phyloP scores from a whole-genome alignment of 2,329 filamentous ascomycete species.

The Fusarium sp. region DNA sequence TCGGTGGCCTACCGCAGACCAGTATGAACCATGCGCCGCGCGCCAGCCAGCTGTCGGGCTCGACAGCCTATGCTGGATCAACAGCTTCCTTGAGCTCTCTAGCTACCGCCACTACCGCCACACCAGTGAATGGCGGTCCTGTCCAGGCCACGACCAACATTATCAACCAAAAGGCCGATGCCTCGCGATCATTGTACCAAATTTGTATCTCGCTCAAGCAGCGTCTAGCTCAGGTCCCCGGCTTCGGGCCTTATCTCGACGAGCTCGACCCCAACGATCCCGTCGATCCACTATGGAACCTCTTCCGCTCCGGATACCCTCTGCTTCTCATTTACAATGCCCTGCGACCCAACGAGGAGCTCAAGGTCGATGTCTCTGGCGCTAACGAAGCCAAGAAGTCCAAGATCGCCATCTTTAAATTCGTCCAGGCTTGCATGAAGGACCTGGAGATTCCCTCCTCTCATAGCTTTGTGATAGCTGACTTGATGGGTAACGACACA shows the following conservation, averaged over 20 bases:
- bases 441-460: slow-evolving; percentile 82
- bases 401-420: slow-evolving; percentile 91
- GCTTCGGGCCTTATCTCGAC: slow-evolving; percentile 79
- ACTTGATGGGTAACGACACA: slow-evolving; percentile 93
- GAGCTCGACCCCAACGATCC: slow-evolving; percentile 79
- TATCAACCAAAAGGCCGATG: slow-evolving; percentile 92
- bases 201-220: slow-evolving; percentile 89
- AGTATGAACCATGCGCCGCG: slow-evolving; percentile 66
- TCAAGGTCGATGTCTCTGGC: slow-evolving; percentile 73
- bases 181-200: slow-evolving; percentile 91
- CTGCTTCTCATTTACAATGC: slow-evolving; percentile 91
- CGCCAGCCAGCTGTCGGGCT: slow-evolving; percentile 71
- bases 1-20: slow-evolving; percentile 57
- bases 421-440: slow-evolving; percentile 87
- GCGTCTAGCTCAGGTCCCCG: slow-evolving; percentile 84
- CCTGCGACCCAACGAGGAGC: slow-evolving; percentile 74
- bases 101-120: slow-evolving; percentile 56
- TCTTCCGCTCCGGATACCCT: slow-evolving; percentile 84
- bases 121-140: slow-evolving; percentile 64
- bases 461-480: slow-evolving; percentile 91
- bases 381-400: slow-evolving; percentile 77
- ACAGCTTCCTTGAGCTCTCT: slow-evolving; percentile 64
- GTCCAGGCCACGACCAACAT: slow-evolving; percentile 40
- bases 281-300: slow-evolving; percentile 90
- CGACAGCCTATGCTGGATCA: slow-evolving; percentile 66